phyloP scores from a whole-genome alignment of 192 early-diverging fungal species.

The Lunasporangiospora selenospora region DNA sequence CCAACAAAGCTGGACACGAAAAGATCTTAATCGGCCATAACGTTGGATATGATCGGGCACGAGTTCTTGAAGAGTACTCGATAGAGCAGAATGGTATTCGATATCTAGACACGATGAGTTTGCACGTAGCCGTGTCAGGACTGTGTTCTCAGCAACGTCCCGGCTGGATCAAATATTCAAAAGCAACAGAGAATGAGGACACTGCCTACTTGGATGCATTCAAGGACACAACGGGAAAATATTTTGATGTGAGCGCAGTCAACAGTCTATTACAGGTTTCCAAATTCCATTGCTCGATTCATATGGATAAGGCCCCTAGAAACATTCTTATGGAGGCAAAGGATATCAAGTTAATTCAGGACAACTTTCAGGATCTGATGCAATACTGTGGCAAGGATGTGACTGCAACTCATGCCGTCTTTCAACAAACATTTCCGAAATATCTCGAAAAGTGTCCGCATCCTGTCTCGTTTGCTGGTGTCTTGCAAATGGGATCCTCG shows the following conservation, averaged over 20 bases:
- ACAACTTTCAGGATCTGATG: slow-evolving; percentile 72
- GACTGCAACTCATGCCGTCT: slow-evolving; percentile 74
- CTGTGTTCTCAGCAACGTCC: slow-evolving; percentile 89
- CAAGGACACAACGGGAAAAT: slow-evolving; percentile 52
- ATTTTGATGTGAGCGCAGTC: slow-evolving; percentile 68
- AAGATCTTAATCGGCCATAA: slow-evolving; percentile 84
- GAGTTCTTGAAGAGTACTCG: slow-evolving; percentile 87
- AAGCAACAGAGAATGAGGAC: slow-evolving; percentile 57
- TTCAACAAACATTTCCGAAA: slow-evolving; percentile 67
- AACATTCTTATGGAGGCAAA: slow-evolving; percentile 68
- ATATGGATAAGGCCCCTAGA: slow-evolving; percentile 70
- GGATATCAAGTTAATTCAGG: slow-evolving; percentile 19
- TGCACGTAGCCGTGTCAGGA: slow-evolving; percentile 90
- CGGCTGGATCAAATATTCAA: slow-evolving; percentile 76
- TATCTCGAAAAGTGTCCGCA: slow-evolving; percentile 89
- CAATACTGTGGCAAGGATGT: slow-evolving; percentile 94
- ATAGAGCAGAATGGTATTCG: slow-evolving; percentile 58
- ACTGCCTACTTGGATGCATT: slow-evolving; percentile 40
- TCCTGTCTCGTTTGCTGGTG: slow-evolving; percentile 92
- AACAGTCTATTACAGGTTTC: slow-evolving; percentile 84
- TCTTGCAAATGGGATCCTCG: slow-evolving; percentile 85
- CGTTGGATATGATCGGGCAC: slow-evolving; percentile 89
- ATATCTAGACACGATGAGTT: slow-evolving; percentile 93
- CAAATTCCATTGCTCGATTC: slow-evolving; percentile 74
- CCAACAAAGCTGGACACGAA: slow-evolving; percentile 18